Conservation (phyloP, 139 green algal species). For the Gonium pectorale region DNA sequence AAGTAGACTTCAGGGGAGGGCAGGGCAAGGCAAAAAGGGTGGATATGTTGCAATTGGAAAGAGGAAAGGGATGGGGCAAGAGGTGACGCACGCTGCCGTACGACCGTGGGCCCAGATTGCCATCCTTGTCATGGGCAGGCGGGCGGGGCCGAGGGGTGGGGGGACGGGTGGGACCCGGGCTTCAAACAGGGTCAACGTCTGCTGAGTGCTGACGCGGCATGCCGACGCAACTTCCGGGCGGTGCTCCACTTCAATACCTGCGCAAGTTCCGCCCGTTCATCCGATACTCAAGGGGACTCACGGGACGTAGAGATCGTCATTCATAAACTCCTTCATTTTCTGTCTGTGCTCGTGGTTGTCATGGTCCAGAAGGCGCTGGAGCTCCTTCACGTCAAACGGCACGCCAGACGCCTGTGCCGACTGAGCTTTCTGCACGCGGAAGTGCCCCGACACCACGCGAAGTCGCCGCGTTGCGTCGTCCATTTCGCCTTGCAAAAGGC, state of each 20-base stretch:
- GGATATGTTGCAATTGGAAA: neutral
- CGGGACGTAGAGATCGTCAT: slow-evolving; percentile 77
- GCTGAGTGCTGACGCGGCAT: neutral
- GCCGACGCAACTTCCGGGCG: no score
- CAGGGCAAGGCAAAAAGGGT: neutral
- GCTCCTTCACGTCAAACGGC: slow-evolving; percentile 37
- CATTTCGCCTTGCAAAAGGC: no score
- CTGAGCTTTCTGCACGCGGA: slow-evolving; percentile 14
- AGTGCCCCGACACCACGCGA: slow-evolving; percentile 43
- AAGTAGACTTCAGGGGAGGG: no score
- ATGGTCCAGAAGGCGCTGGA: slow-evolving; percentile 86
- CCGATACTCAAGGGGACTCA: slow-evolving; percentile 53
- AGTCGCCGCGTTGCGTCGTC: slow-evolving; percentile 37
- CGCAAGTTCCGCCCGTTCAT: no score
- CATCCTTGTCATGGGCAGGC: no score
- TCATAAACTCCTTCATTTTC: slow-evolving; percentile 86
- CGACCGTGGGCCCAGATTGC: no score
- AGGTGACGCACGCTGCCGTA: neutral
- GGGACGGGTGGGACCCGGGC: no score
- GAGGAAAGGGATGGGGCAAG: neutral
- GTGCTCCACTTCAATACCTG: no score
- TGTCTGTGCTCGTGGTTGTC: slow-evolving; percentile 80
- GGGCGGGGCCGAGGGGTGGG: no score
- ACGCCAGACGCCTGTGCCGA: neutral
- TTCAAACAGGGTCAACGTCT: neutral